Percentiles rank a stretch among this genome's conserved stretches.
Conservation (phyloP, 495 filamentous ascomycete genomes). For the Penicillium verhagenii region DNA sequence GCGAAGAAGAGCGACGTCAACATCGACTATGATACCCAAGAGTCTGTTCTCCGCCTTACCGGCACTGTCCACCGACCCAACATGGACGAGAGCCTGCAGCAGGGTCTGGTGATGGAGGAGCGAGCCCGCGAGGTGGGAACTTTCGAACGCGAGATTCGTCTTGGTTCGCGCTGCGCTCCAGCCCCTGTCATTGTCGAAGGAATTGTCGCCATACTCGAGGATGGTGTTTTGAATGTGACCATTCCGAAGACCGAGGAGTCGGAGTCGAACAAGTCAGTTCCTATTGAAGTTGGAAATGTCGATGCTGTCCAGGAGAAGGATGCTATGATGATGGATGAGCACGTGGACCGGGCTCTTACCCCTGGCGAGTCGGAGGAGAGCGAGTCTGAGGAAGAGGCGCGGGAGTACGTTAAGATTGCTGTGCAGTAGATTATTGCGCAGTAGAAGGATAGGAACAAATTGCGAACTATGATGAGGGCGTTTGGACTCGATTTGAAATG, state of each 20-base stretch:
- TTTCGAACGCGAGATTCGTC: conserved; percentile 67
- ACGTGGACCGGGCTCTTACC: conserved; percentile 15
- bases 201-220: conserved; percentile 71
- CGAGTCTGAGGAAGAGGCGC: conserved; percentile 24
- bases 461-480: too few species aligned
- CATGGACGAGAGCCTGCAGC: conserved; percentile 65
- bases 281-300: conserved; percentile 23
- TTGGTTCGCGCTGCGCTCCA: conserved; percentile 54
- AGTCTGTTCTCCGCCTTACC: conserved; percentile 59
- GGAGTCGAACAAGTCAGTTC: conserved; percentile 26
- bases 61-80: conserved; percentile 71
- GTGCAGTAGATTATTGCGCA: too few species aligned
- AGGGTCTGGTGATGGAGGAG: conserved; percentile 62
- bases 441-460: too few species aligned
- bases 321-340: conserved; percentile 18
- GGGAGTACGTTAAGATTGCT: conserved; percentile 34
- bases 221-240: conserved; percentile 64
- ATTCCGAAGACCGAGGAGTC: conserved; percentile 62
- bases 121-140: conserved; percentile 60
- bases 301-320: conserved; percentile 21
- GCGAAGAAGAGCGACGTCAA: conserved; percentile 75
- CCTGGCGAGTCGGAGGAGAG: conserved; percentile 23
- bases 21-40: conserved; percentile 71
- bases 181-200: conserved; percentile 61
- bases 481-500: too few species aligned